phyloP scores from a whole-genome alignment of 169 alveolate species.

The Plasmodium fragile region DNA sequence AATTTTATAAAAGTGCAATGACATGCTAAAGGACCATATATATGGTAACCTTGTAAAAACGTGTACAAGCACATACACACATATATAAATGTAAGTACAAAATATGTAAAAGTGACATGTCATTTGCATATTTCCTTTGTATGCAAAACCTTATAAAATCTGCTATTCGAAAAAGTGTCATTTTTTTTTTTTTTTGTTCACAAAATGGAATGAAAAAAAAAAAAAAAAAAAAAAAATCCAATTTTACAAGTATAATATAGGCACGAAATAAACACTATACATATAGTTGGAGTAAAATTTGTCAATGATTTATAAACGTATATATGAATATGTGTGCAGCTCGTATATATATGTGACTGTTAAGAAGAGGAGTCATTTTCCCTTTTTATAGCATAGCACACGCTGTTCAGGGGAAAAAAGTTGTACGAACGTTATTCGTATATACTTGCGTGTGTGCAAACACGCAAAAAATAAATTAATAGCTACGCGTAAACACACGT shows the following conservation, averaged over 20 bases:
- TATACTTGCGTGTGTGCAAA: background rate
- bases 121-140: background rate
- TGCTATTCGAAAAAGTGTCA: background rate
- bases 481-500: background rate
- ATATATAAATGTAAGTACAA: background rate
- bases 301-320: background rate
- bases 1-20: background rate
- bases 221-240: background rate
- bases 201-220: background rate
- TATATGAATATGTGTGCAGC: background rate
- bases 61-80: background rate
- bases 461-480: background rate
- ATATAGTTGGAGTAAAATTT: background rate
- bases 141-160: background rate
- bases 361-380: background rate
- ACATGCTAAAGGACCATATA: background rate
- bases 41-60: background rate
- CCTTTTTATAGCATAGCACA: background rate
- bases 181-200: background rate
- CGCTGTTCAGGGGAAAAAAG: background rate
- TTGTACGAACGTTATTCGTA: background rate
- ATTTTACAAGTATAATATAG: background rate
- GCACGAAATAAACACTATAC: background rate
- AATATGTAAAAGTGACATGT: background rate
- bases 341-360: background rate